phyloP scores from a whole-genome alignment of 306 rosid species.

The Vicia sativa region DNA sequence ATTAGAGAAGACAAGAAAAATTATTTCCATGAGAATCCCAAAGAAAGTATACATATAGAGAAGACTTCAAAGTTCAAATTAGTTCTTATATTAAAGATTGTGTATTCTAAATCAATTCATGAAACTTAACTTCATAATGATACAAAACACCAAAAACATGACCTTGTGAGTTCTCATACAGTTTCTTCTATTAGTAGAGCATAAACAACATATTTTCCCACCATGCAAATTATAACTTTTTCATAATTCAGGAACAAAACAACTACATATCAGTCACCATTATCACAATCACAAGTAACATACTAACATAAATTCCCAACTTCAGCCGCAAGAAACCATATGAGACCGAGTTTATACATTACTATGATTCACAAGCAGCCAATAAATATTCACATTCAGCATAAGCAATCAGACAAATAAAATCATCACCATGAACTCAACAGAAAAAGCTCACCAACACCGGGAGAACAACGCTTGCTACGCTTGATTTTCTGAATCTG shows the following conservation, averaged over 20 bases:
- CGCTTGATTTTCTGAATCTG: constrained; percentile 65
- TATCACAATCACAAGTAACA: constrained; percentile 27
- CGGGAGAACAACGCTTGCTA: constrained; percentile 57
- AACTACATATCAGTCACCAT: not conserved
- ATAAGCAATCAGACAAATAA: constrained; percentile 4
- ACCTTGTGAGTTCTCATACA: constrained; percentile 1
- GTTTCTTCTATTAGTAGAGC: constrained; percentile 1
- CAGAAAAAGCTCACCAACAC: constrained; percentile 44
- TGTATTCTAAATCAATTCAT: constrained; percentile 22
- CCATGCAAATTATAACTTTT: not conserved
- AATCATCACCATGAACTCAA: constrained; percentile 7
- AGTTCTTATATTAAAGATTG: not conserved
- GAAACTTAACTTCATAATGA: constrained; percentile 4
- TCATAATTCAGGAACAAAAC: no score
- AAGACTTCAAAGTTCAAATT: not conserved
- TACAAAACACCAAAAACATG: constrained; percentile 8
- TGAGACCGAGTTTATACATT: not conserved
- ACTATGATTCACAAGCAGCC: not conserved
- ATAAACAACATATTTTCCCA: not conserved
- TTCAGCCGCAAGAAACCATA: not conserved
- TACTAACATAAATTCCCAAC: not conserved
- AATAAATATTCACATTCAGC: constrained; percentile 9
- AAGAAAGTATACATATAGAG: not conserved
- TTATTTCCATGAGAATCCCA: constrained; percentile 17
- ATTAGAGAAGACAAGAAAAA: constrained; percentile 7